Percentiles rank a stretch among this genome's conserved stretches.
Evolutionary conservation across 495 filamentous ascomycete genomes (phyloP).

Genomic region (Schizothecium vesticola): DNA sequence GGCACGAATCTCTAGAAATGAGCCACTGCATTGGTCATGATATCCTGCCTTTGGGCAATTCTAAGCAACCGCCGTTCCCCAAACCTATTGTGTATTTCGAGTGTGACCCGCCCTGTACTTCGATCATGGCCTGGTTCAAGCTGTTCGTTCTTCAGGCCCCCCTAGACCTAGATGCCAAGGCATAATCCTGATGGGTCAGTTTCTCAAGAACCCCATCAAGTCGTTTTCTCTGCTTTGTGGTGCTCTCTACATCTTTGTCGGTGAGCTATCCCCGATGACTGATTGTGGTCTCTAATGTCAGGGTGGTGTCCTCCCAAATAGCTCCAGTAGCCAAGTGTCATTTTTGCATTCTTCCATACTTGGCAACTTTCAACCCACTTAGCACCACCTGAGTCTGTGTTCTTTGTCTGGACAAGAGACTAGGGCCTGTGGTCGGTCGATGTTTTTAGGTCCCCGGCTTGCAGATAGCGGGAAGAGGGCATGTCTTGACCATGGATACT

Average conservation of each 20-base stretch:
- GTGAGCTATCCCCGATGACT: too few relatives aligned
- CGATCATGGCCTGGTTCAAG: background rate
- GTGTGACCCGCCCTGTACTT: background rate
- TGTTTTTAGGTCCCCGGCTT: background rate
- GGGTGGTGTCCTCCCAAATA: too few relatives aligned
- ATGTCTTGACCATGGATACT: background rate
- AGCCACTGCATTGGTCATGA: constrained; percentile 24
- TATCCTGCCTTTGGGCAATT: constrained; percentile 12
- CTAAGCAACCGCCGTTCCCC: background rate
- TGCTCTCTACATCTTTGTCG: background rate
- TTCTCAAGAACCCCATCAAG: background rate
- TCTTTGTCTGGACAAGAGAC: background rate
- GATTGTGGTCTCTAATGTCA: background rate
- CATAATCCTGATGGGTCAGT: background rate
- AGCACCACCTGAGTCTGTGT: background rate
- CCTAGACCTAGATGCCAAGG: background rate
- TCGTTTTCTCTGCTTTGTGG: background rate
- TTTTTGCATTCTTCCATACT: too few relatives aligned
- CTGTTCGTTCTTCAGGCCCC: background rate
- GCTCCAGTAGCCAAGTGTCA: too few relatives aligned
- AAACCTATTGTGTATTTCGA: background rate
- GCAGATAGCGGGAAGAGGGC: background rate
- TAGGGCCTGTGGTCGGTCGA: background rate
- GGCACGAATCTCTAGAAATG: constrained; percentile 26
- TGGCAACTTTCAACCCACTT: too few relatives aligned